Percentiles rank a stretch among this genome's conserved stretches.
Conservation (phyloP, 768 basidiomycete genomes). For the Strobilomyces echinocephalus region DNA sequence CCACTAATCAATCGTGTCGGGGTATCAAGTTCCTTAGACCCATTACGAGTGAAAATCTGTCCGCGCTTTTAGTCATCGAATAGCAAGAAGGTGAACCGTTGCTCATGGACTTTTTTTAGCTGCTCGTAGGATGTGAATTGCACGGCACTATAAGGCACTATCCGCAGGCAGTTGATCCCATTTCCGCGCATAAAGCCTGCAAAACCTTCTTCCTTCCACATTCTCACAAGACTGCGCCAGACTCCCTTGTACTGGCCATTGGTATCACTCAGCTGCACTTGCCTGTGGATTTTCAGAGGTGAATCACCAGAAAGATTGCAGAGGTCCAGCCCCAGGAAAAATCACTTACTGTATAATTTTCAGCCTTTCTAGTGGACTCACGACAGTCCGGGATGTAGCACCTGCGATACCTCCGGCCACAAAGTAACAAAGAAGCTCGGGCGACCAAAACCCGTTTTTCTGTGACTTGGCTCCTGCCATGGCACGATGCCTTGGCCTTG, state of each 20-base stretch:
- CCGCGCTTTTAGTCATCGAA: slow-evolving; percentile 26
- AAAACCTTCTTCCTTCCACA: slow-evolving; percentile 92
- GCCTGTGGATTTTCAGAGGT: slow-evolving; percentile 43
- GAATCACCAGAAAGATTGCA: not conserved
- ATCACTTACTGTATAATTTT: slow-evolving; percentile 91
- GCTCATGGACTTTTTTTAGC: slow-evolving; percentile 65
- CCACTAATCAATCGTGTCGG: slow-evolving; percentile 81
- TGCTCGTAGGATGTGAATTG: slow-evolving; percentile 89
- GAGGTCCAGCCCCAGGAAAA: not conserved
- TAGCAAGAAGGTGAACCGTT: not conserved
- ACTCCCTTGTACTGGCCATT: slow-evolving; percentile 77
- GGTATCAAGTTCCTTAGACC: slow-evolving; percentile 78
- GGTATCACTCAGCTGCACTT: slow-evolving; percentile 75
- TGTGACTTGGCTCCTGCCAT: slow-evolving; percentile 24
- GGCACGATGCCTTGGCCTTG: slow-evolving; percentile 5
- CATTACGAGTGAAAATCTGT: slow-evolving; percentile 67
- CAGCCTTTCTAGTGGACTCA: slow-evolving; percentile 84
- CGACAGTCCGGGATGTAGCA: slow-evolving; percentile 82
- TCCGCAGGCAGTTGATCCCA: slow-evolving; percentile 85
- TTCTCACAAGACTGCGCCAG: slow-evolving; percentile 74
- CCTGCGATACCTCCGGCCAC: slow-evolving; percentile 53
- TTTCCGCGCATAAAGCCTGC: slow-evolving; percentile 93
- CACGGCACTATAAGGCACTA: slow-evolving; percentile 88
- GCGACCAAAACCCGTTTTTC: slow-evolving; percentile 29
- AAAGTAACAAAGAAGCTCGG: slow-evolving; percentile 42